Conservation (phyloP, 2,329 filamentous ascomycete species). For the Fusarium sublunatum region DNA sequence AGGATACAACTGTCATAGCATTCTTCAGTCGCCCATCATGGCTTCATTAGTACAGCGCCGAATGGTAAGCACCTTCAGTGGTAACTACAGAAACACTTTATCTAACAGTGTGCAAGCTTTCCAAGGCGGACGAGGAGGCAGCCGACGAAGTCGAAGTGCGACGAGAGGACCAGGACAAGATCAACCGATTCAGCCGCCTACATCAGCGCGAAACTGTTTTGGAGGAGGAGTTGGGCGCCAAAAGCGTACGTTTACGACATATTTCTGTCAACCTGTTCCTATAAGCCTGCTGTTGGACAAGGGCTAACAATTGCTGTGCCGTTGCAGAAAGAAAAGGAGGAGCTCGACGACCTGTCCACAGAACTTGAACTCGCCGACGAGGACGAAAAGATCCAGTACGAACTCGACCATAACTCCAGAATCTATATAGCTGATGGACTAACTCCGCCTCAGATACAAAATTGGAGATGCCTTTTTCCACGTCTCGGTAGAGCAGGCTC, state of each 20-base stretch:
- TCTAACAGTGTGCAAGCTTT: slow-evolving; percentile 70
- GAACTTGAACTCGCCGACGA: slow-evolving; percentile 96
- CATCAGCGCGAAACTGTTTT: slow-evolving; percentile 85
- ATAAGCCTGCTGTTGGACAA: background rate
- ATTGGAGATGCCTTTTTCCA: slow-evolving; percentile 96
- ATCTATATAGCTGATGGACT: slow-evolving; percentile 7
- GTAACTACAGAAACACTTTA: accelerated
- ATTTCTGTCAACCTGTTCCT: too few species aligned
- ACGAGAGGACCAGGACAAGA: slow-evolving; percentile 97
- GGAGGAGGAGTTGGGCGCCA: slow-evolving; percentile 82
- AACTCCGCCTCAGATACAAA: slow-evolving; percentile 76
- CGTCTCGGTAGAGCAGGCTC: slow-evolving; percentile 83
- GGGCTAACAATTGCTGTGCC: slow-evolving; percentile 39
- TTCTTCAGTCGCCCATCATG: slow-evolving; percentile 46
- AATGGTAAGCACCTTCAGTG: slow-evolving; percentile 60
- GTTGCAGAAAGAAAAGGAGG: slow-evolving; percentile 94
- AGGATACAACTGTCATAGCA: slow-evolving; percentile 30
- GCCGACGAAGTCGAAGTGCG: slow-evolving; percentile 92
- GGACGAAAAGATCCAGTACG: slow-evolving; percentile 90
- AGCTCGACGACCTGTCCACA: slow-evolving; percentile 89
- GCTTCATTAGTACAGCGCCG: slow-evolving; percentile 66
- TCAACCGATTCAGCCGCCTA: slow-evolving; percentile 95
- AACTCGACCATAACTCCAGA: slow-evolving; percentile 39
- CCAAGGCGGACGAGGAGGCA: slow-evolving; percentile 89
- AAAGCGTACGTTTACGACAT: slow-evolving; percentile 72